Percentiles rank a stretch among this genome's conserved stretches.
phyloP scores from a whole-genome alignment of 2,329 filamentous ascomycete genomes.

The Beauveria caledonica region DNA sequence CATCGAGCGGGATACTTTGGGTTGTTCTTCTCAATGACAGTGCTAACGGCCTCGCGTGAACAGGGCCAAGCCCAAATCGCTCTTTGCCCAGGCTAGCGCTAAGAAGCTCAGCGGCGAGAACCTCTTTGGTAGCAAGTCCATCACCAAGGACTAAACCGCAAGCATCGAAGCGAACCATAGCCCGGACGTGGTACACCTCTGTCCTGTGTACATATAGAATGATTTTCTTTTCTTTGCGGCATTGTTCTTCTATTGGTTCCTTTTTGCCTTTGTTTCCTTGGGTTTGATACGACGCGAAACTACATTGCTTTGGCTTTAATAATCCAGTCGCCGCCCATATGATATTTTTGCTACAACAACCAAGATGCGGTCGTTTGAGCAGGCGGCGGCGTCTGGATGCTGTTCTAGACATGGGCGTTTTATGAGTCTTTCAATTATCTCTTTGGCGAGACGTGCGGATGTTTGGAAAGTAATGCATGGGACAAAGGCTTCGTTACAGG shows the following conservation, averaged over 20 bases:
- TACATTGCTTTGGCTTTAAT: neutral
- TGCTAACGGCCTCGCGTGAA: neutral
- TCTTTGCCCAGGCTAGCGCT: constrained; percentile 57
- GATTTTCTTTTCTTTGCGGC: neutral
- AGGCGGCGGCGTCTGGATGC: neutral
- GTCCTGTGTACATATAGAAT: constrained; percentile 9
- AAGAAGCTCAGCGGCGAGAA: constrained; percentile 50
- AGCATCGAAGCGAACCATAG: neutral
- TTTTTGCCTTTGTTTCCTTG: constrained; percentile 4
- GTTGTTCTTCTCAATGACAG: neutral
- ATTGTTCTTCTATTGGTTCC: neutral
- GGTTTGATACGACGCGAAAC: constrained; percentile 4
- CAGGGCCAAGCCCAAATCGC: constrained; percentile 58
- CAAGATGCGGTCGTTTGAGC: neutral
- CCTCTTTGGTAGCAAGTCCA: constrained; percentile 29
- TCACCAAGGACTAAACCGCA: constrained; percentile 22
- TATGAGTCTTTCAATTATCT: neutral
- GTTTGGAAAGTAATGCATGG: constrained; percentile 10
- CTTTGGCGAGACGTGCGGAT: neutral
- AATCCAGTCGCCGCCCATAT: neutral
- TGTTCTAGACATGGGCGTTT: neutral
- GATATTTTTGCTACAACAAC: neutral
- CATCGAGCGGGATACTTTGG: no score
- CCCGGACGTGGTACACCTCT: neutral
- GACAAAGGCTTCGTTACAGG: neutral